Evolutionary conservation across 1,139 yeast species (phyloP), one percentile per base, ranked within the genome.

Genomic region (Kazachstania sp.): DNA sequence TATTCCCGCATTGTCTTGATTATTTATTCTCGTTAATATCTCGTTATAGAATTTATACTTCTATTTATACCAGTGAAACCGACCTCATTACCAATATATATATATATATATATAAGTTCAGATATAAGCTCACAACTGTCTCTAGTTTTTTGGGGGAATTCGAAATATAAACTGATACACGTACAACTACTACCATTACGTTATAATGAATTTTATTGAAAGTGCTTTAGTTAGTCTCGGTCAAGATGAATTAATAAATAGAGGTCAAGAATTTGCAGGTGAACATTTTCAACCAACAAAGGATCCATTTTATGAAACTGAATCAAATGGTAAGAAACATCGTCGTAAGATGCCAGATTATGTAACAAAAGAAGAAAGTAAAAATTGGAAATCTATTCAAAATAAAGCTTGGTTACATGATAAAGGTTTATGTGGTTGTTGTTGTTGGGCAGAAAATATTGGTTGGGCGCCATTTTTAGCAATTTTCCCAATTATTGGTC

Each of bases 391-490:
- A 59, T 68, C 65, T 38, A 71, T 88, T n/a, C 90, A 83, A 58
- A 72, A 68, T 44, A 73, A 77, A 53, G 96, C 97, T 0, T 90
- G 96, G 96, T 61, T 74, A 8, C 90, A 88, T 59, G 97, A 90
- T 62, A 75, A 77, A 55, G 85, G 95, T 60, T 65, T 75, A 38
- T 71, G 86, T 56, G 95, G 95, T 1, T 83, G 90, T 54, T 83
- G 59, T 83, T 92, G 32, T 67, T 85, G 60, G 88, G 84, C 67
- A 71, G 86, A 60, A 90, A 52, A 95, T 1, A 56, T 86, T 20
- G 97, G 96, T 0, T 65, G 82, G 58, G 90, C 83, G 0, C 88
- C 94, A 1, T 46, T 83, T 16, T 74, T 81, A 37, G 77, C 84
- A 2, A 60, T 85, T 9, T 47, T 88, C 2, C 97, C 97, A 0